These are phyloP conservation scores for Mycena olivaceomarginata DNA, from an alignment of 768 basidiomycete species.

Conservation along the genomic window DNA sequence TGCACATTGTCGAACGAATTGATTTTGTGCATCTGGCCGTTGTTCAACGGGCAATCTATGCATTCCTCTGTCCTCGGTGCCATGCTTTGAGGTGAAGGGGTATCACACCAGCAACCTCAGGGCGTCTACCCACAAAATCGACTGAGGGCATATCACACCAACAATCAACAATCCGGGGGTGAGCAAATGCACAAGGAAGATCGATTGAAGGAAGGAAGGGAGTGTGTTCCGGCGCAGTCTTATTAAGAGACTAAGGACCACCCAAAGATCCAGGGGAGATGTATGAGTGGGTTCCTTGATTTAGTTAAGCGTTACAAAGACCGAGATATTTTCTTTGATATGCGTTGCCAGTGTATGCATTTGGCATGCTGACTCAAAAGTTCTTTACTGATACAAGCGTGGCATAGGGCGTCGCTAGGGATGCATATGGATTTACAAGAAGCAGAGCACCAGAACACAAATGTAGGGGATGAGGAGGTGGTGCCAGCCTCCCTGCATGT, in stretches of 20 bases:
- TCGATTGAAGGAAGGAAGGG: too few species aligned
- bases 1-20: neutral
- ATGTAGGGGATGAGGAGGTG: constrained; percentile 10
- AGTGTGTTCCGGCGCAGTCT: too few species aligned
- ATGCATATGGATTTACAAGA: constrained; percentile 21
- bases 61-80: constrained; percentile 1
- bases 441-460: neutral
- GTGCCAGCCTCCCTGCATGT: constrained; percentile 23
- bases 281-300: too few species aligned
- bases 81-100: constrained; percentile 13
- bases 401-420: too few species aligned
- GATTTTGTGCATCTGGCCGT: constrained; percentile 1
- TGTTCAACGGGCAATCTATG: constrained; percentile 14
- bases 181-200: too few species aligned
- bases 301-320: too few species aligned
- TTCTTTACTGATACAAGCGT: too few species aligned
- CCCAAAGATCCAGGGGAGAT: too few species aligned
- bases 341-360: too few species aligned
- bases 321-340: too few species aligned
- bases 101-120: neutral
- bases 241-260: too few species aligned
- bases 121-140: neutral
- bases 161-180: neutral
- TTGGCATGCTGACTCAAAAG: too few species aligned
- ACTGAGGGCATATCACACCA: neutral